Evolutionary conservation across 2,329 filamentous ascomycete species (phyloP).

Genomic region (Aureobasidium subglaciale): DNA sequence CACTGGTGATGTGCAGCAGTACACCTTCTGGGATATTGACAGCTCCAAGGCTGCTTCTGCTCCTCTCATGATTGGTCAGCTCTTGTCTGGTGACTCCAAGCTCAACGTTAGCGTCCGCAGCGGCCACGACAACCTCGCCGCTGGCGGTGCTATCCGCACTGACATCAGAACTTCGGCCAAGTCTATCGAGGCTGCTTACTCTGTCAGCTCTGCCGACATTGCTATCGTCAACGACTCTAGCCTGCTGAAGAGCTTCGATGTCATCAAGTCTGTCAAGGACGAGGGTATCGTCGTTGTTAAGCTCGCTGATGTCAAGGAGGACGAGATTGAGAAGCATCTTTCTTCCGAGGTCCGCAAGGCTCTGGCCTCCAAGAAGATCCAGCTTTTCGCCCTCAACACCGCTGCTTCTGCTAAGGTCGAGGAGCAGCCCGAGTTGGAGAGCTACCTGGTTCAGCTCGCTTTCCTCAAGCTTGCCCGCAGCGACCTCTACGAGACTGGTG

Average conservation of each 20-base stretch:
- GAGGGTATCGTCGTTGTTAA: conserved; percentile 69
- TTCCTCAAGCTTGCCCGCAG: conserved; percentile 74
- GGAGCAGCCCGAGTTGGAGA: conserved; percentile 54
- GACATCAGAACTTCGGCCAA: conserved; percentile 80
- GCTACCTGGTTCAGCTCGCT: conserved; percentile 67
- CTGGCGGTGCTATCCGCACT: conserved; percentile 72
- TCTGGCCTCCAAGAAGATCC: conserved; percentile 61
- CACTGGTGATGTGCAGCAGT: conserved; percentile 59
- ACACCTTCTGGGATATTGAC: conserved; percentile 89
- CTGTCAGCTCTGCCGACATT: conserved; percentile 70
- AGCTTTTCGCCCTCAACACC: conserved; percentile 70
- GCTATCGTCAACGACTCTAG: conserved; percentile 72
- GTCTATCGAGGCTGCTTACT: conserved; percentile 76
- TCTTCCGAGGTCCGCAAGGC: conserved; percentile 62
- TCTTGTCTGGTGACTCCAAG: conserved; percentile 53
- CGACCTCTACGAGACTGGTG: conserved; percentile 53
- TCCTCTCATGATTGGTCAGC: conserved; percentile 54
- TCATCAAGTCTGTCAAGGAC: conserved; percentile 62
- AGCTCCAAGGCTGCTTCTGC: conserved; percentile 60
- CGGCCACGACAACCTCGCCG: conserved; percentile 55
- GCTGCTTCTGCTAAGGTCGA: conserved; percentile 60
- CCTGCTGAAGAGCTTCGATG: conserved; percentile 69
- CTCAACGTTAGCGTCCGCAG: conserved; percentile 55
- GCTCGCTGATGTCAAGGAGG: conserved; percentile 72
- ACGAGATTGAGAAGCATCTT: conserved; percentile 83